Evolutionary conservation across 495 filamentous ascomycete species (phyloP), one percentile per base, ranked within the genome.

Genomic region (Neurospora sublineolata): DNA sequence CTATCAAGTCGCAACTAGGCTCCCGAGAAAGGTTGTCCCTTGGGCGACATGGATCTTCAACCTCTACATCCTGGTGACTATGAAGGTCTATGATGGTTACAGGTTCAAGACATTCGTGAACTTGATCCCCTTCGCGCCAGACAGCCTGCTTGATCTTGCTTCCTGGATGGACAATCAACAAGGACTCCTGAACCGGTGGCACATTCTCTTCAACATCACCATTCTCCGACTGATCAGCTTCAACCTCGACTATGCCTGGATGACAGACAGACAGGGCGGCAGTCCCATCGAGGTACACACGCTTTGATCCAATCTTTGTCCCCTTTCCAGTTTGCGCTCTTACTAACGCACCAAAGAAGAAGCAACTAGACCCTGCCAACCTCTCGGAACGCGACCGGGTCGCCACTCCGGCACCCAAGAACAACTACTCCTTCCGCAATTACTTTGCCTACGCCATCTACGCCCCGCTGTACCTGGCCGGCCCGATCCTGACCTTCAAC

Each of bases 231-330:
- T 97, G 52, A 93, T 99, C 72, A 97, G 93, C 80, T 99, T 97
- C 87, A 97, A 98, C 79, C 82, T 99, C 76, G 95, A 99, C 78
- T 93, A 97, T 81, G 92, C 94, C 81, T 99, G 96, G 95, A 94
- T 93, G 73, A 80, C 92, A 0, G 87, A 92, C 75, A 85, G 86
- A 69, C 82, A 87, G 37, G 84, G 82, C 39, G 83, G 86, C 46
- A 94, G 89, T 75, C 87, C 91, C 27, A 80, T 97, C 67, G 94
- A 99, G 92, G 95, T 99, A 86, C 80, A 89, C 77, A 37, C 38
- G 14, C 10, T 6, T 42, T n/a, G 37, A n/a, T n/a, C 14, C 11
- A 42, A 41, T 16, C 39, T 41, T 16, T 38, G 37, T 9, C 37
- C 37, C 37, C 3, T 39, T 52, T 52, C 18, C 38, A 30, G 8